Evolutionary conservation across 75 land plant species (phyloP), one percentile per base, ranked within the genome.

Genomic region (Larix kaempferi): DNA sequence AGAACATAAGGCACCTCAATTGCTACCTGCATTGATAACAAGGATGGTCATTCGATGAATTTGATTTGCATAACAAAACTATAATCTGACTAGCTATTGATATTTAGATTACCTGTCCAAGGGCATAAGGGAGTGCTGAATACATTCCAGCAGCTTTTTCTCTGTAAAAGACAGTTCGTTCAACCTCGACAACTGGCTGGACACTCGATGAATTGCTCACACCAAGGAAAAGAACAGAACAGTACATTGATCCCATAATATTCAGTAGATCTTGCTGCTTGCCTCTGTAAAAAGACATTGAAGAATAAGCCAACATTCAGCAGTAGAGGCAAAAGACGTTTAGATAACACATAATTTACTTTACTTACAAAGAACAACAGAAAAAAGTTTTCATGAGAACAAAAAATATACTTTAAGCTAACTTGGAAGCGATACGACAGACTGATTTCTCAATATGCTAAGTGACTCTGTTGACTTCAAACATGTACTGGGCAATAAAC

Each of bases 81-180:
- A 44, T 44, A 44, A 44, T 44, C 8, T 44, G 49, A 44, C 49
- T 44, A 44, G 49, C 49, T 44, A 7, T 44, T 44, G 49, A 44
- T 8, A 44, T 44, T 44, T 44, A 56, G 16, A 16, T 59, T 83
- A 94, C 98, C 84, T 94, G 98, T 59, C 85, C 95, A 74, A 94
- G 86, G 41, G 98, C 91, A 79, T 94, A 92, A n/a, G 98, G 87
- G 26, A 90, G 52, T 21, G 92, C 82, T 2, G 96, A 94, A 79
- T 89, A 91, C 94, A 94, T 86, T 77, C 98, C 95, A 29, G 93
- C 95, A 56, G 95, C 95, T 77, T 78, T 85, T 80, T 94, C 98
- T 80, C 95, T 82, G 75, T 92, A 94, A 62, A 88, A 94, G 63
- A 94, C 97, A 19, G 95, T 89, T 72, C 98, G 58, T 62, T 94